phyloP scores from a whole-genome alignment of 139 green algal genomes.

The Chlamydomonas eustigma region DNA sequence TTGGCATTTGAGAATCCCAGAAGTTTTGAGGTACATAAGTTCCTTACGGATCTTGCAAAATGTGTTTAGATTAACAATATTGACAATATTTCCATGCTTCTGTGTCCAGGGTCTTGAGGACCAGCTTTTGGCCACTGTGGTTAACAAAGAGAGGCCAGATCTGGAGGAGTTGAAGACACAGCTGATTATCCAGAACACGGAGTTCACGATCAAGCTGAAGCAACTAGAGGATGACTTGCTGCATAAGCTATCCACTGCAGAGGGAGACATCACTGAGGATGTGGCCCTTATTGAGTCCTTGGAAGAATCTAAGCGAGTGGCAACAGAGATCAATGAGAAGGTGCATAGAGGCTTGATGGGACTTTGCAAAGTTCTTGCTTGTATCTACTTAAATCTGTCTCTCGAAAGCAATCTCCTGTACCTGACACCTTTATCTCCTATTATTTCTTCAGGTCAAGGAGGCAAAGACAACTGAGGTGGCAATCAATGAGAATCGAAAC shows the following conservation, averaged over 20 bases:
- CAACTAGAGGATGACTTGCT: conserved; percentile 78
- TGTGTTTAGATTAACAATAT: too few relatives aligned
- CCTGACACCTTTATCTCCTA: background rate
- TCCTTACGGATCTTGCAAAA: too few relatives aligned
- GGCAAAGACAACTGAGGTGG: conserved; percentile 66
- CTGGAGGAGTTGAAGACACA: conserved; percentile 86
- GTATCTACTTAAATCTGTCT: too few relatives aligned
- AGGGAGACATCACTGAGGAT: conserved; percentile 90
- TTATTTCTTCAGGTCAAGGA: conserved; percentile 38
- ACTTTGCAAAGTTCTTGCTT: background rate
- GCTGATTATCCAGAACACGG: conserved; percentile 84
- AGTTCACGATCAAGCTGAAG: conserved; percentile 90
- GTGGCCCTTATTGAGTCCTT: conserved; percentile 84
- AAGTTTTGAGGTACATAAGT: too few relatives aligned
- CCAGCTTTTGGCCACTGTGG: conserved; percentile 81
- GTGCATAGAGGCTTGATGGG: conserved; percentile 12
- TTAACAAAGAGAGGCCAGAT: conserved; percentile 85
- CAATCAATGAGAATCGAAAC: conserved; percentile 76
- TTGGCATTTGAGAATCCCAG: too few relatives aligned
- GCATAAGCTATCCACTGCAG: conserved; percentile 76
- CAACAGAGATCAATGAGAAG: conserved; percentile 66
- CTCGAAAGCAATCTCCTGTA: too few relatives aligned
- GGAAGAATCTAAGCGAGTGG: conserved; percentile 78
- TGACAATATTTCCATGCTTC: too few relatives aligned
- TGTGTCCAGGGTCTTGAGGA: conserved; percentile 72